Evolutionary conservation across 371 early-diverging fungal genomes (phyloP), one percentile per base, ranked within the genome.

Genomic region (Apophysomyces variabilis): DNA sequence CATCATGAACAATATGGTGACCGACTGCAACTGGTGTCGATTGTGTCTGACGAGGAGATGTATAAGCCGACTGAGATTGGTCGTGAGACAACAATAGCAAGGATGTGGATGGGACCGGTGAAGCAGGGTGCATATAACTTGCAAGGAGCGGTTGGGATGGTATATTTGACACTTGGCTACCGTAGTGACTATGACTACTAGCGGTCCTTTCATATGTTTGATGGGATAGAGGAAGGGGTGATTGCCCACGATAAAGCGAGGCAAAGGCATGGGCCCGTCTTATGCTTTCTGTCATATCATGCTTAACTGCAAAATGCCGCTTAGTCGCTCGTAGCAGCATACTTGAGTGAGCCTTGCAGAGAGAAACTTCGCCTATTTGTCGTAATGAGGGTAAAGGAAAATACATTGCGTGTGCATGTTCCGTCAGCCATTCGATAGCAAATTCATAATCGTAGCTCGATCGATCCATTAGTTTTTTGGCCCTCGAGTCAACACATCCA

Each of bases 271-370:
- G 46, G n/a, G 16, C 16, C 16, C 46, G 16, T 45, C 46, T 13
- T 7, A 13, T 18, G 16, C 16, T 45, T 45, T 45, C 46, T 13
- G 46, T 18, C 13, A 18, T n/a, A n/a, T 18, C 46, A 13, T 18
- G 46, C 16, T 45, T 45, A 18, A 45, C 46, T n/a, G 46, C 13
- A 13, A 45, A 45, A 32, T 74, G 69, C 45, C 66, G 66, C 68
- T 77, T 74, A 50, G 74, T 74, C n/a, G 77, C 77, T 50, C 77
- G 59, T 58, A 74, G 74, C n/a, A 77, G 50, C 32, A 74, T 72
- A 41, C 74, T 73, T 16, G 71, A 71, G 65, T 74, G 74, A 13
- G 74, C 77, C 59, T 77, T 77, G 45, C 74, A 77, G 14, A 77
- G 72, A 21, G 77, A 74, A 12, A 77, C 77, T 59, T 77, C 74